A percentile compares a stretch with the other conserved stretches of the same genome.
phyloP scores from a whole-genome alignment of 768 basidiomycete genomes.

The Mycena capillaripes region DNA sequence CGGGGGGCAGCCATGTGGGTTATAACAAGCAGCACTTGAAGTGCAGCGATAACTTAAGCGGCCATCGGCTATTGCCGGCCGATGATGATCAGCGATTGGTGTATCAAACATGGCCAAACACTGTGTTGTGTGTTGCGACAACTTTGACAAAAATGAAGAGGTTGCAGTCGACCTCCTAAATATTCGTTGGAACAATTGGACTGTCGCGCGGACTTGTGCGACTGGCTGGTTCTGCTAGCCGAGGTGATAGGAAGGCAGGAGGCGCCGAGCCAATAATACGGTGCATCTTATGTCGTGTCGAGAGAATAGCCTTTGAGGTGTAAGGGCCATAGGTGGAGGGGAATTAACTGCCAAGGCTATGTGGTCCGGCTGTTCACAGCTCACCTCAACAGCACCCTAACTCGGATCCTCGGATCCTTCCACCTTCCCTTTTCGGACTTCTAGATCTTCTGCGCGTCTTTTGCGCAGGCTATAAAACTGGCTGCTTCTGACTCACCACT shows the following conservation, averaged over 20 bases:
- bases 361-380: background rate
- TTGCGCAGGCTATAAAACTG: no score
- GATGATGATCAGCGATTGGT: no score
- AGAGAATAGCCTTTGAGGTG: background rate
- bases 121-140: no score
- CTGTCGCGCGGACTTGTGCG: constrained; percentile 8
- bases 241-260: background rate
- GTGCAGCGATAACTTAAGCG: constrained; percentile 2
- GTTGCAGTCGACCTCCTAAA: no score
- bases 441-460: background rate
- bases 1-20: constrained; percentile 17
- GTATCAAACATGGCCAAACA: background rate
- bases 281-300: background rate
- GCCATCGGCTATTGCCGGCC: no score
- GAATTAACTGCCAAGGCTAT: constrained; percentile 14
- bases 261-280: constrained; percentile 2
- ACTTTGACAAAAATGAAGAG: no score
- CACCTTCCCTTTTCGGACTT: background rate
- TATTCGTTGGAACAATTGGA: no score
- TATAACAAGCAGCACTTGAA: background rate
- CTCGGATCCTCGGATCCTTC: no score
- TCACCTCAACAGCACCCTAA: background rate
- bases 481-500: background rate
- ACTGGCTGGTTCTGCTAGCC: constrained; percentile 3
- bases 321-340: background rate